Base-by-base conservation (phyloP, 1,284 basidiomycete genomes). In the Cryptococcus floricola region DNA sequence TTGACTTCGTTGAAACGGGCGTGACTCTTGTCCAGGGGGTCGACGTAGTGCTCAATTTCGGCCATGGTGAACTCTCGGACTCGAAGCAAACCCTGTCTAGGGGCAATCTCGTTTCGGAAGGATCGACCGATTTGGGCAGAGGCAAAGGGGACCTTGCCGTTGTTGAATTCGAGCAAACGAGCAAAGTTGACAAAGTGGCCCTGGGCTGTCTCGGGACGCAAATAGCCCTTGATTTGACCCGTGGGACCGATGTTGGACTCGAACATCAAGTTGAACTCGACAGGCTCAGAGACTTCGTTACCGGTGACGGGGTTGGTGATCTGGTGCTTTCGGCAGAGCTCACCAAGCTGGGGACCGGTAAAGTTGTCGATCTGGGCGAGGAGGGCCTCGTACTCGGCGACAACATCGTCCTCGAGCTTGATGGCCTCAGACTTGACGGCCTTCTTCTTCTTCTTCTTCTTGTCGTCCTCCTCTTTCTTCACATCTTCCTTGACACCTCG, bases 111-210 rank as follows among this genome's bases (percentile, higher is more conserved):
- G 76, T 99, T 99, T 60, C 96, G 85, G 85, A 98, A 99, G 34
- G 89, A 87, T 63, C 90, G 87, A 54, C 96, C 96, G 66, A 99
- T 91, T 77, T 97, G 93, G 1, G 96, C 96, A 53, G 91, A 95
- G 13, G 95, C 96, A 73, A 98, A 99, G 3, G 95, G 95, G 25
- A 99, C 81, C 41, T 88, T 87, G 39, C 91, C 91, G 75, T 98
- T 96, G 83, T 98, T 98, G 83, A 96, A 98, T 56, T 98, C 95
- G 63, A 98, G 87, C 38, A 99, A 82, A 44, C 95, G 88, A 64
- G 87, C 87, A 81, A 99, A 99, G 84, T 98, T 98, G 76, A 98
- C 86, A 82, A 99, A 99, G 79, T 98, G 95, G 56, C 96, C 93
- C 76, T 98, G 96, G 0, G 96, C 95, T 0, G 95, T 99, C 78